Evolutionary conservation across 2,329 filamentous ascomycete genomes (phyloP), one percentile per base, ranked within the genome.

Genomic region (Grosmannia serpens): DNA sequence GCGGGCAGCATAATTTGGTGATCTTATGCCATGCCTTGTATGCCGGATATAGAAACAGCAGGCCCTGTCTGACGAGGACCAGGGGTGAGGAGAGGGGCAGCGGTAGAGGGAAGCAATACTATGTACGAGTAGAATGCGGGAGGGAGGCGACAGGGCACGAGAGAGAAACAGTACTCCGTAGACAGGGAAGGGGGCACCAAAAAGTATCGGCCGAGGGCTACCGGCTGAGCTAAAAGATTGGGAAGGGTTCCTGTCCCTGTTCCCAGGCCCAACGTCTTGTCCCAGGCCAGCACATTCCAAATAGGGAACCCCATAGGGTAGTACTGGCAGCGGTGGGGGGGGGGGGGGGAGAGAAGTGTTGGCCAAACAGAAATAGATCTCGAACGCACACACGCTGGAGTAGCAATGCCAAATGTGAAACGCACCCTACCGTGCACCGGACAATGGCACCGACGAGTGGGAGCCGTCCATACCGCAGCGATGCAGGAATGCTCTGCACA

Each of bases 11-110:
- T 79, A 80, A 80, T 78, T 79, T 77, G 77, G 73, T 71, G 74
- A 78, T 79, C 75, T 80, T 80, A 81, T 80, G 77, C 76, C 74
- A 77, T 77, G 73, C 72, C 69, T 67, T 69, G 68, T 70, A 70
- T 75, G 70, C 75, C 73, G 71, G 73, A 77, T 78, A 76, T 78
- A 77, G 75, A 76, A 77, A 74, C 72, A 71, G 59, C 29, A 53
- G 31, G 35, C 68, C 65, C 67, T 67, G 69, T 66, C 69, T 68
- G 52, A 38, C 31, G 22, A 26, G 22, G 22, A 33, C 31, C 52
- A 53, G 33, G 52, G 52, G 33, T 53, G n/a, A 7, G 35, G 24
- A 3, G 35, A 35, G 26, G n/a, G 44, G 44, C 26, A 31, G 38
- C n/a, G 22, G 17, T 20, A 26, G 9, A 47, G 11, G 53, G 26